Percentiles rank a stretch among this genome's conserved stretches.
These are phyloP conservation scores for Acacia confusa DNA, from an alignment of 306 rosid genomes.

Conservation along the genomic window DNA sequence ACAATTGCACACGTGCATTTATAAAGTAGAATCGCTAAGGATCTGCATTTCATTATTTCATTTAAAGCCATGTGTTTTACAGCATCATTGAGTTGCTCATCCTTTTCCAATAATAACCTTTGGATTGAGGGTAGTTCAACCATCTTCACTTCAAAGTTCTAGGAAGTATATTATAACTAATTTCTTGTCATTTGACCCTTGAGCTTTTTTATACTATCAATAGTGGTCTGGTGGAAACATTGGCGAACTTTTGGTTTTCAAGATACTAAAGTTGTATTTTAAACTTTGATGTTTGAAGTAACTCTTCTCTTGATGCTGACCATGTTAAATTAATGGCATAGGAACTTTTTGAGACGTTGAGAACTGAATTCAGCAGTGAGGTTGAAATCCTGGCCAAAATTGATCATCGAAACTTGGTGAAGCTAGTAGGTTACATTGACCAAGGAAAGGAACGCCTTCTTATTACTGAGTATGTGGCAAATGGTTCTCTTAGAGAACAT, in stretches of 20 bases:
- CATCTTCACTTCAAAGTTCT: neutral
- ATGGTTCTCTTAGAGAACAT: conserved; percentile 94
- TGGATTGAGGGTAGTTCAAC: neutral
- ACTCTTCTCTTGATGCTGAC: conserved; percentile 23
- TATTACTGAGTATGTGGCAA: conserved; percentile 84
- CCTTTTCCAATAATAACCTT: neutral
- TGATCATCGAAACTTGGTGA: conserved; percentile 93
- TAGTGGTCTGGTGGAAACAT: neutral
- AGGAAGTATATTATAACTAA: neutral
- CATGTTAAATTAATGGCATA: conserved; percentile 39
- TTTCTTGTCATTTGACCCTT: neutral
- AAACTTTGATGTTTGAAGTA: neutral
- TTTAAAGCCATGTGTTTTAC: neutral
- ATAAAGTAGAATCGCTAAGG: neutral
- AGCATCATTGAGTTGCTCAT: neutral
- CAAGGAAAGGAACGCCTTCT: conserved; percentile 85
- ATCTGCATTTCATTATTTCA: neutral
- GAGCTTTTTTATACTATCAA: neutral
- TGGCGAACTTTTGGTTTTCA: neutral
- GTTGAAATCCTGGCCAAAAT: conserved; percentile 86
- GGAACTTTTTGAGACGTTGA: conserved; percentile 78
- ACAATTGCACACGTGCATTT: neutral
- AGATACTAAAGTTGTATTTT: neutral
- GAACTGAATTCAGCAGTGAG: conserved; percentile 88
- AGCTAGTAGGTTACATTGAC: conserved; percentile 82